phyloP scores from a whole-genome alignment of 169 alveolate genomes.

The Neospora caninum region DNA sequence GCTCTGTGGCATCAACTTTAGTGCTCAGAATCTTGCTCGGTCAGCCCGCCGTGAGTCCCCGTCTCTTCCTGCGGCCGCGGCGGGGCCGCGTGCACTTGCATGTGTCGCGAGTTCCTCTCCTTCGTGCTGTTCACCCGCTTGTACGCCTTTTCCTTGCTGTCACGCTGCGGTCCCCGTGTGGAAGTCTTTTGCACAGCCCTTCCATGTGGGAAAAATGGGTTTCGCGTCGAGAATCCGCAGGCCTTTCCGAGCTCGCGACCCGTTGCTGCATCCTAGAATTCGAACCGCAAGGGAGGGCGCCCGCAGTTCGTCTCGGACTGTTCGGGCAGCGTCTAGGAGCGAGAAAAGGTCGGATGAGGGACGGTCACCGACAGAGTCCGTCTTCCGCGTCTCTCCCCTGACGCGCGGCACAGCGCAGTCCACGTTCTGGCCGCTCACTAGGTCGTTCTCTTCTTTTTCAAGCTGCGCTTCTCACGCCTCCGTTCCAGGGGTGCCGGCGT shows the following conservation, averaged over 20 bases:
- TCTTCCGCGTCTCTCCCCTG: no score
- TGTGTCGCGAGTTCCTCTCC: not conserved
- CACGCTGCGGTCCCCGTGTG: not conserved
- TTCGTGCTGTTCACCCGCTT: no score
- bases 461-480: no score
- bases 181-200: not conserved
- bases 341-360: not conserved
- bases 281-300: not conserved
- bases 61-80: not conserved
- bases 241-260: not conserved
- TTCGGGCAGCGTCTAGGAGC: not conserved
- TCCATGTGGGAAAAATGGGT: not conserved
- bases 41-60: not conserved
- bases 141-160: not conserved
- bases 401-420: no score
- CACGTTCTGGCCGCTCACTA: no score
- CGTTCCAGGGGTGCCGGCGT: no score
- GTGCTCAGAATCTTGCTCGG: not conserved
- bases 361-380: not conserved
- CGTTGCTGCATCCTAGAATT: not conserved
- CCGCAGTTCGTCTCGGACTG: not conserved
- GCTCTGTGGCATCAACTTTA: no score
- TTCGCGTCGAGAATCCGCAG: not conserved
- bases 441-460: no score
- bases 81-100: not conserved